These are phyloP conservation scores for Strigomonas culicis DNA, from an alignment of 208 protist genomes.

Conservation along the genomic window DNA sequence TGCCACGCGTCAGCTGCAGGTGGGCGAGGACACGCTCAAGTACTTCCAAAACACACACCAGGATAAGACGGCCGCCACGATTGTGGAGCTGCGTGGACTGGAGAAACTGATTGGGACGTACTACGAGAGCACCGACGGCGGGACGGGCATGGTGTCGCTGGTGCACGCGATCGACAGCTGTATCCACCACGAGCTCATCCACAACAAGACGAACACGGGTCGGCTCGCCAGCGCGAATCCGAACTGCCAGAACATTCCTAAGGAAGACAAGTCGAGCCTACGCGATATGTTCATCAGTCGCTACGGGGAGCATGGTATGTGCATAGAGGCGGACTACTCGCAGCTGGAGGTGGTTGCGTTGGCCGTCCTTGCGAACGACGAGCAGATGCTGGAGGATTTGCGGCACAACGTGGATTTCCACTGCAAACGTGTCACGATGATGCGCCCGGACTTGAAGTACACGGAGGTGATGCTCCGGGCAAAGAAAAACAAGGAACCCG, in stretches of 20 bases:
- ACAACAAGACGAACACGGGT: slow-evolving; percentile 91
- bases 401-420: slow-evolving; percentile 90
- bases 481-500: slow-evolving; percentile 92
- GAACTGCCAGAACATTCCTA: slow-evolving; percentile 94
- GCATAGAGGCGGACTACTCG: slow-evolving; percentile 92
- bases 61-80: slow-evolving; percentile 68
- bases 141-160: slow-evolving; percentile 91
- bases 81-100: slow-evolving; percentile 81
- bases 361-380: slow-evolving; percentile 84
- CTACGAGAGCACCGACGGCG: slow-evolving; percentile 89
- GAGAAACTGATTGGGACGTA: slow-evolving; percentile 92
- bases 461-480: slow-evolving; percentile 82
- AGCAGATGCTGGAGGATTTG: slow-evolving; percentile 91
- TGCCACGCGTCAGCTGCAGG: slow-evolving; percentile 80
- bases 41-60: slow-evolving; percentile 85
- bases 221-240: slow-evolving; percentile 87
- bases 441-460: slow-evolving; percentile 91
- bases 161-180: slow-evolving; percentile 85
- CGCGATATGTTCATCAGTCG: slow-evolving; percentile 91
- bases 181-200: slow-evolving; percentile 92
- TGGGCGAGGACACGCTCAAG: slow-evolving; percentile 82
- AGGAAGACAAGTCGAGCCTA: slow-evolving; percentile 85
- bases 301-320: slow-evolving; percentile 85
- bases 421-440: slow-evolving; percentile 93
- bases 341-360: slow-evolving; percentile 91